These are phyloP conservation scores for Bipolaris gigantea DNA, from an alignment of 2,329 filamentous ascomycete genomes.

Conservation along the genomic window DNA sequence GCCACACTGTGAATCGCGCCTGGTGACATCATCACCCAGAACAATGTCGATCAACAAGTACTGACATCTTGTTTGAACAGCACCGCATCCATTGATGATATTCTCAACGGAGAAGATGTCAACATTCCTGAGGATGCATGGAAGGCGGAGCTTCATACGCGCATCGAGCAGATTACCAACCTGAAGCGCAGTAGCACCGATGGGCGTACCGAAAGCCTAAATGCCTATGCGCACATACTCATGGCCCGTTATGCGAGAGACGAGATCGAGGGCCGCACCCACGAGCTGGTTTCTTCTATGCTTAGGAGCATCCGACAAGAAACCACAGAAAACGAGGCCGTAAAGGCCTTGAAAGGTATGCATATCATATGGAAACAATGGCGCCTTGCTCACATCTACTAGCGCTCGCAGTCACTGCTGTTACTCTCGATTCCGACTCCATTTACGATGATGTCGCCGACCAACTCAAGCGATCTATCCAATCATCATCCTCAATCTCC, in stretches of 20 bases:
- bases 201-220: constrained; percentile 67
- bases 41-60: constrained; percentile 12
- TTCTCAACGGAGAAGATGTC: constrained; percentile 56
- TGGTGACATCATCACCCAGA: constrained; percentile 32
- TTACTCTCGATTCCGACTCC: constrained; percentile 66
- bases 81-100: constrained; percentile 68
- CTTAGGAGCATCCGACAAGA: constrained; percentile 71
- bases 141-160: constrained; percentile 63
- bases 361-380: neutral
- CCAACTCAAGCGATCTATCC: constrained; percentile 63
- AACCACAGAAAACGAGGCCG: constrained; percentile 67
- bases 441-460: constrained; percentile 65
- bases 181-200: constrained; percentile 77
- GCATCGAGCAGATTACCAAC: constrained; percentile 71
- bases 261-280: constrained; percentile 60
- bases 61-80: constrained; percentile 44
- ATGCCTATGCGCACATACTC: constrained; percentile 64
- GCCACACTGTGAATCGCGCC: neutral
- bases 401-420: constrained; percentile 69
- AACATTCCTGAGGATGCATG: constrained; percentile 57
- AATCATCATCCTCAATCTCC: constrained; percentile 65
- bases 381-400: constrained; percentile 17
- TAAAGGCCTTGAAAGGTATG: constrained; percentile 67
- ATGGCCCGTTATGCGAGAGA: constrained; percentile 69
- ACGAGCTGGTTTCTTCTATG: constrained; percentile 66